Percentiles rank a stretch among this genome's conserved stretches.
These are phyloP conservation scores for Arachnomyces sp. DNA, from an alignment of 2,329 filamentous ascomycete genomes.

Conservation along the genomic window DNA sequence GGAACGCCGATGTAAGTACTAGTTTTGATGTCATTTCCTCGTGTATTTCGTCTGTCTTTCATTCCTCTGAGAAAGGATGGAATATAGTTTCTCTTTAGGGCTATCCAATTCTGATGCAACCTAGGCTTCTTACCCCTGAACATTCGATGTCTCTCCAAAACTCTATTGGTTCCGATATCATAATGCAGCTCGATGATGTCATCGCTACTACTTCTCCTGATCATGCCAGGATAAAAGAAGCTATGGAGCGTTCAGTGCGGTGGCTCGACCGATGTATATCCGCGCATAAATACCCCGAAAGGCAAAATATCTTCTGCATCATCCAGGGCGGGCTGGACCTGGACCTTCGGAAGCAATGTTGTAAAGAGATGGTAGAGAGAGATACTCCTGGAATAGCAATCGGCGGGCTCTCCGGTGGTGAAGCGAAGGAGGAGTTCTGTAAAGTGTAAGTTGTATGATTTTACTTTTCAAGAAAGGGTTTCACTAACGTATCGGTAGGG, in stretches of 20 bases:
- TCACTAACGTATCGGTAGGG: conserved; percentile 33
- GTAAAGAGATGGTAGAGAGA: conserved; percentile 74
- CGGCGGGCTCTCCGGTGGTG: conserved; percentile 86
- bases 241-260: conserved; percentile 87
- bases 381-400: conserved; percentile 96
- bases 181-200: conserved; percentile 99
- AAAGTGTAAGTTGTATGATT: conserved; percentile 49
- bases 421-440: conserved; percentile 90
- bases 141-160: conserved; percentile 96
- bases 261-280: conserved; percentile 95
- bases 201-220: conserved; percentile 94
- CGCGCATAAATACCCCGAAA: conserved; percentile 73
- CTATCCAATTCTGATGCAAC: neutral
- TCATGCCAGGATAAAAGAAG: conserved; percentile 76
- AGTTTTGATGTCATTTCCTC: neutral
- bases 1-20: conserved; percentile 69
- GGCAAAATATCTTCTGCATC: conserved; percentile 95
- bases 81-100: too few species aligned
- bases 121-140: conserved; percentile 80
- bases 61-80: too few species aligned
- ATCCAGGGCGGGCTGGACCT: conserved; percentile 93
- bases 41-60: neutral
- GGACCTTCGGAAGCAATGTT: conserved; percentile 77
- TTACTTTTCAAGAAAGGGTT: neutral
- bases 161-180: conserved; percentile 95